These are phyloP conservation scores for Hymenoscyphus repandus DNA, from an alignment of 2,329 filamentous ascomycete genomes.

Conservation along the genomic window DNA sequence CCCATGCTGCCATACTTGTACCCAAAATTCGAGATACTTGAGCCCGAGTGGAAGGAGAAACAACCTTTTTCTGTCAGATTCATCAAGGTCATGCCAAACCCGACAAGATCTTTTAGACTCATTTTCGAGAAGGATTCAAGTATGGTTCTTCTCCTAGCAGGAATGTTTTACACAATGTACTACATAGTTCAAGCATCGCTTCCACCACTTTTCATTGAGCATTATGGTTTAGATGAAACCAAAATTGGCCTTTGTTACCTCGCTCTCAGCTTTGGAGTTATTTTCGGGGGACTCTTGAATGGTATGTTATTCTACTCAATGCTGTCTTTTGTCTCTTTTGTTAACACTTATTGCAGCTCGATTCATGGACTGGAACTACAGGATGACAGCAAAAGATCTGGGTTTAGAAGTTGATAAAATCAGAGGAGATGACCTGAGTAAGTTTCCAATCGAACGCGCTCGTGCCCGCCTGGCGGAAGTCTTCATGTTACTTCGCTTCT, in stretches of 20 bases:
- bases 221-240: constrained; percentile 38
- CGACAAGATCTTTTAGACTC: constrained; percentile 10
- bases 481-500: no score
- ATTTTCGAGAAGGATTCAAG: background rate
- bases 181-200: constrained; percentile 27
- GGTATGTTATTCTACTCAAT: constrained; percentile 29
- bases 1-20: background rate
- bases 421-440: constrained; percentile 42
- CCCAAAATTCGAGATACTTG: background rate
- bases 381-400: constrained; percentile 39
- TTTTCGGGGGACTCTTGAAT: background rate
- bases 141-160: background rate
- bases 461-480: background rate
- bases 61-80: no score
- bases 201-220: constrained; percentile 39
- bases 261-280: constrained; percentile 4
- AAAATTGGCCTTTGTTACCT: constrained; percentile 19
- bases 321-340: background rate
- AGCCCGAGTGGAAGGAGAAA: background rate
- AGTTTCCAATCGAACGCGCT: constrained; percentile 30
- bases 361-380: constrained; percentile 49
- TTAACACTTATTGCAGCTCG: background rate
- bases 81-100: background rate
- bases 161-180: background rate
- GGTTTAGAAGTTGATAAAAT: constrained; percentile 40